Percentiles rank a stretch among this genome's conserved stretches.
phyloP scores from a whole-genome alignment of 441 rosid genomes.

The Geranium incanum region DNA sequence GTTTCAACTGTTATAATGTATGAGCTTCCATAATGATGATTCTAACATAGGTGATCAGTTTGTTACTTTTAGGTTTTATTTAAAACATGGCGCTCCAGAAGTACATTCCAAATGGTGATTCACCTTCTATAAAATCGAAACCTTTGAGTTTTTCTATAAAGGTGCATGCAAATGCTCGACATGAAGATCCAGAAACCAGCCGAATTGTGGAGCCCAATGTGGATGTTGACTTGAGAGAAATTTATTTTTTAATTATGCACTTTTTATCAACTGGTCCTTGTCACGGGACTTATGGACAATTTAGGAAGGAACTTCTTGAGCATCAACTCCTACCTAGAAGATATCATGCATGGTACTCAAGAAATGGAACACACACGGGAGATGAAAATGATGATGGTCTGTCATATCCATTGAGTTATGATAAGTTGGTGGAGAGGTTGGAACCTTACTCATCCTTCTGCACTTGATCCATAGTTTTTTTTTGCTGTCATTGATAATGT shows the following conservation, averaged over 20 bases:
- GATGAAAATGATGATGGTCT: slow-evolving; percentile 71
- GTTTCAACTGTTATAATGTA: background rate
- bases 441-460: background rate
- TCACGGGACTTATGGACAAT: slow-evolving; percentile 57
- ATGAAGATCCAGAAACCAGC: slow-evolving; percentile 33
- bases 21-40: background rate
- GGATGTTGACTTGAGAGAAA: slow-evolving; percentile 79
- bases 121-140: slow-evolving; percentile 41
- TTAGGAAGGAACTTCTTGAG: slow-evolving; percentile 83
- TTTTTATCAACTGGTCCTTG: slow-evolving; percentile 58
- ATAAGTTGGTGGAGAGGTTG: slow-evolving; percentile 71
- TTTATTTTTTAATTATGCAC: slow-evolving; percentile 81
- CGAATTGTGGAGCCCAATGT: slow-evolving; percentile 30
- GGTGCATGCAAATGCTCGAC: slow-evolving; percentile 37
- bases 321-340: slow-evolving; percentile 92
- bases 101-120: slow-evolving; percentile 39
- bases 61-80: slow-evolving; percentile 26
- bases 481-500: slow-evolving; percentile 1
- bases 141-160: slow-evolving; percentile 35
- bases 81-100: slow-evolving; percentile 54
- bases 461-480: background rate
- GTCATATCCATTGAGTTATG: slow-evolving; percentile 71
- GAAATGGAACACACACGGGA: slow-evolving; percentile 53
- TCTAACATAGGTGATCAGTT: background rate
- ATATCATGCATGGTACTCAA: slow-evolving; percentile 96